Percentiles rank a stretch among this genome's conserved stretches.
phyloP scores from a whole-genome alignment of 2,329 filamentous ascomycete species.

The Xylaria digitata region DNA sequence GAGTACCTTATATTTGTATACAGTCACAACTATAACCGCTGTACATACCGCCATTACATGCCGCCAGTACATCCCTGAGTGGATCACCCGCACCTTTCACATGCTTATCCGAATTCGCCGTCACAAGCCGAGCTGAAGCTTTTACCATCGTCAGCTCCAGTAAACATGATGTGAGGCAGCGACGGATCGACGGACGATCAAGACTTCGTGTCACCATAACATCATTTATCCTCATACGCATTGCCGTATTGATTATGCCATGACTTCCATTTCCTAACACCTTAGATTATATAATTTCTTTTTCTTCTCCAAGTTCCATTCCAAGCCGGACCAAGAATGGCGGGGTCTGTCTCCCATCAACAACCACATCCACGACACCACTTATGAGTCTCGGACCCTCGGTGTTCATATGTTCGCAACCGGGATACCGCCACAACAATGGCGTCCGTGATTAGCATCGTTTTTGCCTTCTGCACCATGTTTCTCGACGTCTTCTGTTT shows the following conservation, averaged over 20 bases:
- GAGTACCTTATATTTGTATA: no score
- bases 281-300: not conserved
- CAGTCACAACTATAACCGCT: no score
- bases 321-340: slow-evolving; percentile 29
- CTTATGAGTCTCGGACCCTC: slow-evolving; percentile 5
- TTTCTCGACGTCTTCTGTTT: slow-evolving; percentile 70
- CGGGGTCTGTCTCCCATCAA: slow-evolving; percentile 22
- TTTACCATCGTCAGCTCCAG: not conserved
- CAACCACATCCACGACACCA: slow-evolving; percentile 8
- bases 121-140: slow-evolving; percentile 26
- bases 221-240: not conserved
- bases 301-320: not conserved
- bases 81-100: slow-evolving; percentile 33
- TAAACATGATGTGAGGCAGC: not conserved
- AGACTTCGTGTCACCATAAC: not conserved
- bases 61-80: slow-evolving; percentile 5
- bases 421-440: slow-evolving; percentile 37
- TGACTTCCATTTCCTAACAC: not conserved
- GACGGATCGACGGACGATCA: slow-evolving; percentile 2
- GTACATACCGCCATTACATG: no score
- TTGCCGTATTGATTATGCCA: not conserved
- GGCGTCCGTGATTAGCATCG: slow-evolving; percentile 48
- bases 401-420: slow-evolving; percentile 33
- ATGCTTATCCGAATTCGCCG: slow-evolving; percentile 26
- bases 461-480: slow-evolving; percentile 66